Conservation (phyloP, 805 yeast species). For the Candida golubevii region DNA sequence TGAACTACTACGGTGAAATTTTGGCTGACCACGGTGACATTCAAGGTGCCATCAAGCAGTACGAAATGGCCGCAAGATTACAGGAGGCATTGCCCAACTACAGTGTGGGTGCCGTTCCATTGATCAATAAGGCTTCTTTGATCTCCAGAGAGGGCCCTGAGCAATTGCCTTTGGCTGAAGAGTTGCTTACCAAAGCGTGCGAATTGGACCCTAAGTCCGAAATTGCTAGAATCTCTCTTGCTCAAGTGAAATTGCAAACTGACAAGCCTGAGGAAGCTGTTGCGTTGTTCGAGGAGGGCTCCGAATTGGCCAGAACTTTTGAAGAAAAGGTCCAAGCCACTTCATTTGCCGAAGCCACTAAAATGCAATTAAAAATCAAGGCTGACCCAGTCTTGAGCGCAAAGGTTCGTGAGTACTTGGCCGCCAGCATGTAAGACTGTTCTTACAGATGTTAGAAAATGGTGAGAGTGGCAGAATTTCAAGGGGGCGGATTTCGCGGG, state of each 20-base stretch:
- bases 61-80: conserved; percentile 79
- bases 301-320: conserved; percentile 73
- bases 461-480: too few relatives aligned
- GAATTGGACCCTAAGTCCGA: conserved; percentile 85
- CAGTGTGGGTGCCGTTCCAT: conserved; percentile 83
- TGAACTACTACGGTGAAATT: conserved; percentile 94
- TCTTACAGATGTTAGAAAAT: too few relatives aligned
- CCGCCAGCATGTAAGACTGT: conserved; percentile 8
- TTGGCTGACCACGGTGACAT: conserved; percentile 75
- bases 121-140: conserved; percentile 82
- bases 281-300: conserved; percentile 74
- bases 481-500: too few relatives aligned
- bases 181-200: conserved; percentile 68
- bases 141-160: conserved; percentile 53
- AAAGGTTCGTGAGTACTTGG: conserved; percentile 50
- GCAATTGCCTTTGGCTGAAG: conserved; percentile 51
- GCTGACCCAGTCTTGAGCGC: conserved; percentile 60
- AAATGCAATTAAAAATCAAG: conserved; percentile 77
- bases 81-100: conserved; percentile 66
- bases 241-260: conserved; percentile 82
- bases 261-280: conserved; percentile 82
- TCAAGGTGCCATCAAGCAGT: conserved; percentile 71
- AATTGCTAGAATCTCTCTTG: conserved; percentile 84
- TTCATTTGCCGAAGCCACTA: conserved; percentile 88
- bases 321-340: conserved; percentile 89